Evolutionary conservation across 306 rosid species (phyloP).

Genomic region (Lagenaria siceraria): DNA sequence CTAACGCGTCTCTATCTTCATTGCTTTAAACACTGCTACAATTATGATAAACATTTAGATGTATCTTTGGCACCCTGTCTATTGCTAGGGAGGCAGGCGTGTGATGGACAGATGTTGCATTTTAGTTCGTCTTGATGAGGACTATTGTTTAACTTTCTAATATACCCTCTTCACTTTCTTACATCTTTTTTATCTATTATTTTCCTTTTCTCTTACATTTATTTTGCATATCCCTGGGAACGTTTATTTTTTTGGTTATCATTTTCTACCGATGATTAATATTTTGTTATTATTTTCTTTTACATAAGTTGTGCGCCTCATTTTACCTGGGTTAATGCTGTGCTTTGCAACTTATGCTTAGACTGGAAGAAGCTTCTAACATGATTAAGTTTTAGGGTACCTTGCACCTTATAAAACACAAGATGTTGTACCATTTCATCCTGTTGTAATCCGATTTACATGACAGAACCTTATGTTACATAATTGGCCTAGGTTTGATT

Average conservation of each 20-base stretch:
- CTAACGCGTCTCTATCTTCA: neutral
- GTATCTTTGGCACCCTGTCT: neutral
- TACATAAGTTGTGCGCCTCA: neutral
- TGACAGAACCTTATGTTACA: neutral
- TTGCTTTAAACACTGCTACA: neutral
- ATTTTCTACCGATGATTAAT: neutral
- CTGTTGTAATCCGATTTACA: neutral
- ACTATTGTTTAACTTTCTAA: too few relatives aligned
- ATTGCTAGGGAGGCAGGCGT: too few relatives aligned
- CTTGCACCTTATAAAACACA: neutral
- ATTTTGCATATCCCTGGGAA: neutral
- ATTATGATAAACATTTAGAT: neutral
- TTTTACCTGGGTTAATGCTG: neutral
- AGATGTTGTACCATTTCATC: neutral
- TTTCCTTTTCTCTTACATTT: neutral
- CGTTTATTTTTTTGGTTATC: neutral
- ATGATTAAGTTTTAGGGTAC: neutral
- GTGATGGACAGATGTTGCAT: too few relatives aligned
- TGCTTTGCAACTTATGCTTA: neutral
- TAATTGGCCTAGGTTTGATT: neutral
- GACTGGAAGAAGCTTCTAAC: neutral
- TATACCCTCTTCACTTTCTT: too few relatives aligned
- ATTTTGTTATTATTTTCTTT: neutral
- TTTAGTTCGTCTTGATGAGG: too few relatives aligned
- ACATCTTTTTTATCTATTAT: too few relatives aligned